These are phyloP conservation scores for Eleusine coracana DNA, from an alignment of 176 grass and related monocot species.

Conservation along the genomic window DNA sequence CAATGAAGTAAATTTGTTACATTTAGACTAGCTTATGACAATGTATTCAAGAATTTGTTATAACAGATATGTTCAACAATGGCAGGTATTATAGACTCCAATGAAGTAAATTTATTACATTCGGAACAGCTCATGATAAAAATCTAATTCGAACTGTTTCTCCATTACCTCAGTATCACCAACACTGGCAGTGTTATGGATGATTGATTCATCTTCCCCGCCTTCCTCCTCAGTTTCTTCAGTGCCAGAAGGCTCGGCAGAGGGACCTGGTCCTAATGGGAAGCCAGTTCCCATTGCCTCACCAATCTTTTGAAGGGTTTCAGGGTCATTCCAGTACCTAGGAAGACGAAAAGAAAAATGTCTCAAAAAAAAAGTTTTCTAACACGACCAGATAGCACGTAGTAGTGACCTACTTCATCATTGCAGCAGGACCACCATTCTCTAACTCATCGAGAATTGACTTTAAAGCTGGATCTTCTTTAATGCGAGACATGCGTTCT, in stretches of 20 bases:
- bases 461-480: constrained; percentile 86
- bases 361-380: constrained; percentile 13
- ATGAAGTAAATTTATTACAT: constrained; percentile 3
- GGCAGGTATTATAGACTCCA: not conserved
- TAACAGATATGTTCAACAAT: not conserved
- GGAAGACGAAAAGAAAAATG: constrained; percentile 30
- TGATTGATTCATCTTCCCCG: constrained; percentile 81
- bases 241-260: constrained; percentile 55
- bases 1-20: too few species aligned
- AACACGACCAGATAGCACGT: constrained; percentile 9
- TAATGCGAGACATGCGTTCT: constrained; percentile 79
- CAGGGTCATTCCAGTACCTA: constrained; percentile 98
- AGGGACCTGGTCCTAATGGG: constrained; percentile 58
- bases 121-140: constrained; percentile 21
- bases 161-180: constrained; percentile 75
- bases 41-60: not conserved
- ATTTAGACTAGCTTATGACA: too few species aligned
- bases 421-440: constrained; percentile 81
- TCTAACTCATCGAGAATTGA: constrained; percentile 93
- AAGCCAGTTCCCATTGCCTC: constrained; percentile 85
- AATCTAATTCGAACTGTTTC: not conserved
- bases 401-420: constrained; percentile 83
- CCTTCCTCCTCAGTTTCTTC: constrained; percentile 76
- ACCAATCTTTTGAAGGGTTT: constrained; percentile 89
- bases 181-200: constrained; percentile 82